These are phyloP conservation scores for Zygosaccharomyces bailii DNA, from an alignment of 805 yeast species.

Conservation along the genomic window DNA sequence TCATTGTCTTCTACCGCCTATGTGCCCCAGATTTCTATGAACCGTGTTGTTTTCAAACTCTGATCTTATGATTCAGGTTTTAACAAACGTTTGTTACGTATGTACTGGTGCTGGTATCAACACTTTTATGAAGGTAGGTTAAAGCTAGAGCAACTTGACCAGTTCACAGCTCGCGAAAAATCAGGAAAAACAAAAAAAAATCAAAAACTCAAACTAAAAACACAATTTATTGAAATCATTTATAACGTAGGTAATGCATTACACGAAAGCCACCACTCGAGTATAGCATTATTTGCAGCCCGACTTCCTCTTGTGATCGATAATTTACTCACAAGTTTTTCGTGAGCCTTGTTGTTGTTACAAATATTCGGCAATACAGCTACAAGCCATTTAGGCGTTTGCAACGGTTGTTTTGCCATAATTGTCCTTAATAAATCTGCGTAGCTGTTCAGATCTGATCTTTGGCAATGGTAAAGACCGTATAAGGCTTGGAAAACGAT, in stretches of 20 bases:
- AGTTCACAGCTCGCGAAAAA: neutral
- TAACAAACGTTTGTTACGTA: neutral
- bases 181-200: neutral
- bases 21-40: neutral
- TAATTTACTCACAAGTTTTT: conserved; percentile 51
- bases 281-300: conserved; percentile 53
- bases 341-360: conserved; percentile 36
- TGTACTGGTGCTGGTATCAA: conserved; percentile 17
- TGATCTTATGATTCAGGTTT: neutral
- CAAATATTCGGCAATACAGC: conserved; percentile 28
- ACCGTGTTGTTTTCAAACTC: neutral
- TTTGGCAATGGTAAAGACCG: conserved; percentile 46
- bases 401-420: conserved; percentile 48
- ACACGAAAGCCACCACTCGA: conserved; percentile 60
- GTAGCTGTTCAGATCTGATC: conserved; percentile 60
- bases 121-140: conserved; percentile 1
- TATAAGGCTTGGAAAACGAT: conserved; percentile 36
- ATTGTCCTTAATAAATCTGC: conserved; percentile 50
- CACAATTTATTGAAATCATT: neutral
- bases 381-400: conserved; percentile 48
- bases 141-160: neutral
- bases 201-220: neutral
- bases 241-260: conserved; percentile 43
- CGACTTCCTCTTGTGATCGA: conserved; percentile 64
- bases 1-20: conserved; percentile 41